Base-by-base conservation (phyloP, 1,139 yeast genomes). In the Taphrina deformans region DNA sequence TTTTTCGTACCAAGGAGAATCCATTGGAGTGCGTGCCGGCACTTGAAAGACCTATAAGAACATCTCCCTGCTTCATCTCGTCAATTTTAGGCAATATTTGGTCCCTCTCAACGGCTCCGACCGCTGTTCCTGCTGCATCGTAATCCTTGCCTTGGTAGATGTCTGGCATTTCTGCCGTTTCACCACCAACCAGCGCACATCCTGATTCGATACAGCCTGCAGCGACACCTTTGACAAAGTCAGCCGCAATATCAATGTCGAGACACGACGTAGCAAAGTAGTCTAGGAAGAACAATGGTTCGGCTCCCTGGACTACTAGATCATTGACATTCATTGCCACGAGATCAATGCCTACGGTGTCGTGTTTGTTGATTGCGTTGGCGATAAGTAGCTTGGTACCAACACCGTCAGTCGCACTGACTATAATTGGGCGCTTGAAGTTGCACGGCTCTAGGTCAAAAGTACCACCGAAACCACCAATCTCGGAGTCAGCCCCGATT, bases 111-210 rank as follows among this genome's bases (percentile, higher is more conserved):
- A 95, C 98, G n/a, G 99, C 99, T 73, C 99, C 99, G 62, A 95
- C 92, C 62, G 97, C 95, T 50, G 99, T 93, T 77, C 99, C 99
- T 73, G 93, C 93, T 67, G 97, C 92, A 77, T 95, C 99, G 75
- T 95, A 95, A 77, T 95, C 99, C 53, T 95, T 96, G 67, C 86
- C 91, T 67, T 86, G 88, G 74, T 95, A 95, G 88, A 95, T 90
- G 70, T 99, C 99, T 48, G 99, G 99, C 99, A 95, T 95, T 81
- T 95, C 99, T 66, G 96, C 89, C 59, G 99, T 95, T 78, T 95
- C 99, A 71, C 99, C 99, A 66, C 99, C 99, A 68, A 95, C 97
- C 69, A 95, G 82, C 7, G 99, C 99, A 82, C 99, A 93, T 14
- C 96, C 97, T 44, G 99, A 90, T 72, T 85, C 84, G 69, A 87